phyloP scores from a whole-genome alignment of 805 yeast genomes.

The Yamadazyma paraphyllophila region DNA sequence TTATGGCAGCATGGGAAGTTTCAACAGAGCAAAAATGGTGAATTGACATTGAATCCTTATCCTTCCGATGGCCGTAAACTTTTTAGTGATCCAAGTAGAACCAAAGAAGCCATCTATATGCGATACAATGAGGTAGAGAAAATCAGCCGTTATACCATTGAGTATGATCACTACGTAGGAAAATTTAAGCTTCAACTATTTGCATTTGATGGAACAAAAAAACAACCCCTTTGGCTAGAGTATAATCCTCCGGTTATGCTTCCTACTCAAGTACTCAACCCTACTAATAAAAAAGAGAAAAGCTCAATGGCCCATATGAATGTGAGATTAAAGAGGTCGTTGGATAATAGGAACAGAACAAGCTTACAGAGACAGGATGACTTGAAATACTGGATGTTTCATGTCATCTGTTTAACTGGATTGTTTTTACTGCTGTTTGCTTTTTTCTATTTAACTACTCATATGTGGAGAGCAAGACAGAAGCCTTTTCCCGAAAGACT shows the following conservation, averaged over 20 bases:
- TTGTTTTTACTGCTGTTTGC: neutral
- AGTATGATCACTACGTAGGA: constrained; percentile 17
- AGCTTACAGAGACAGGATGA: neutral
- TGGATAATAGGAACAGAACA: constrained; percentile 10
- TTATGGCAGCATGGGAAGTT: constrained; percentile 24
- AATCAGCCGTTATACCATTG: constrained; percentile 14
- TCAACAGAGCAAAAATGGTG: constrained; percentile 9
- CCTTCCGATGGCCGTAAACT: constrained; percentile 21
- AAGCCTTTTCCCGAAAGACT: too few relatives aligned
- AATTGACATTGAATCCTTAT: constrained; percentile 15
- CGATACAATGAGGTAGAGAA: constrained; percentile 17
- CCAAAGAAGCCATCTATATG: constrained; percentile 16
- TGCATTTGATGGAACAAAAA: constrained; percentile 17
- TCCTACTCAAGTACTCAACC: constrained; percentile 19
- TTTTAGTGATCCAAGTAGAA: constrained; percentile 20
- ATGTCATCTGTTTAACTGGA: neutral
- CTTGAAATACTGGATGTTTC: neutral
- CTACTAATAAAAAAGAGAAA: constrained; percentile 12
- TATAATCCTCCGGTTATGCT: constrained; percentile 21
- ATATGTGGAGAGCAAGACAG: neutral
- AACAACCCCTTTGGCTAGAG: constrained; percentile 21
- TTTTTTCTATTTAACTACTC: neutral
- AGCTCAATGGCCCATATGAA: constrained; percentile 6
- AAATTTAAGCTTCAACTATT: constrained; percentile 16
- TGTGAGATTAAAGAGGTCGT: constrained; percentile 11